phyloP scores from a whole-genome alignment of 371 early-diverging fungal species.

The Mucor irregularis region DNA sequence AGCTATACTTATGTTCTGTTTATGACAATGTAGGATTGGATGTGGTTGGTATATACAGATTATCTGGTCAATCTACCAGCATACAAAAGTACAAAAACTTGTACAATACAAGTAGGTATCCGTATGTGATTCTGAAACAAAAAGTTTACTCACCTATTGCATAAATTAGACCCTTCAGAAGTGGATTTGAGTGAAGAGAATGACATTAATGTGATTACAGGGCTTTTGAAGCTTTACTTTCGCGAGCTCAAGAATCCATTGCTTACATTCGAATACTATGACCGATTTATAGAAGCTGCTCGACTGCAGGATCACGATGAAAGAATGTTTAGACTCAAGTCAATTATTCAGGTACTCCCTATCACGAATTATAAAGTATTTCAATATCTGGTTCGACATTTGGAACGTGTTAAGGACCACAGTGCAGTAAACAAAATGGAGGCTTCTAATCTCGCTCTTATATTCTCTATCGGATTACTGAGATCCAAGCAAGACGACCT shows the following conservation, averaged over 20 bases:
- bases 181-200: constrained; percentile 50
- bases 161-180: constrained; percentile 18
- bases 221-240: constrained; percentile 77
- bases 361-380: constrained; percentile 63
- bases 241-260: constrained; percentile 78
- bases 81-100: constrained; percentile 62
- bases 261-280: constrained; percentile 75
- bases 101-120: constrained; percentile 54
- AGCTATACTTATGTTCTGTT: neutral
- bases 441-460: constrained; percentile 77
- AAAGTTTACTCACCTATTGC: too few relatives aligned
- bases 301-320: constrained; percentile 71
- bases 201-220: constrained; percentile 79
- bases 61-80: constrained; percentile 74
- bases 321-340: constrained; percentile 67
- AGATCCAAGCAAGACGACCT: constrained; percentile 51
- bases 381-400: constrained; percentile 68
- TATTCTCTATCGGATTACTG: constrained; percentile 71
- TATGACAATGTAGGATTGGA: constrained; percentile 28
- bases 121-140: neutral
- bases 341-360: constrained; percentile 68
- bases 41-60: constrained; percentile 79
- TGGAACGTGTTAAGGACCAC: constrained; percentile 62
- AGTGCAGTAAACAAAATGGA: constrained; percentile 84
- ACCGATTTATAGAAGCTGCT: constrained; percentile 74